These are phyloP conservation scores for Raphidocelis subcapitata DNA, from an alignment of 139 green algal species.

Conservation along the genomic window DNA sequence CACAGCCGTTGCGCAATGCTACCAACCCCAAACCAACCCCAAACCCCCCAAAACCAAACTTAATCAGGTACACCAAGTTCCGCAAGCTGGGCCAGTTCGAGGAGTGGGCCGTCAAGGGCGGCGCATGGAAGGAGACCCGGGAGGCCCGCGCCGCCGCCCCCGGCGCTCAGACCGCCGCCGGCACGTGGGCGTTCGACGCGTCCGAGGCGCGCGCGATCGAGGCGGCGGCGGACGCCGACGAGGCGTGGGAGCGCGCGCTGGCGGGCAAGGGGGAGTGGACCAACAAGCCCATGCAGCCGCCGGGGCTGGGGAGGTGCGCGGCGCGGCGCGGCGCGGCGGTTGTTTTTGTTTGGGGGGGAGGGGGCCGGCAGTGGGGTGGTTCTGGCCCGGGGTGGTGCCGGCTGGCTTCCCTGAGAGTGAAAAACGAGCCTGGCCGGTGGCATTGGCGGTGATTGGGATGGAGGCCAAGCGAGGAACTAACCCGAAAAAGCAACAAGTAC, in stretches of 20 bases:
- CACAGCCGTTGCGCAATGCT: no score
- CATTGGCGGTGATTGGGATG: no score
- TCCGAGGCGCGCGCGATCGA: constrained; percentile 79
- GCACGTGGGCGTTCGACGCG: constrained; percentile 72
- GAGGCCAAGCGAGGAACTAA: no score
- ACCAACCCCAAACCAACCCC: no score
- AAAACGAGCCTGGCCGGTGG: no score
- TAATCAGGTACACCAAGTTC: constrained; percentile 85
- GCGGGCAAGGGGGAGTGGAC: constrained; percentile 66
- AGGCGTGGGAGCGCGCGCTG: constrained; percentile 71
- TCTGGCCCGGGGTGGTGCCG: no score
- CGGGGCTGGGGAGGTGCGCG: constrained; percentile 51
- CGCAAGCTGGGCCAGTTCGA: constrained; percentile 75
- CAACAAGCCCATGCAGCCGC: constrained; percentile 67
- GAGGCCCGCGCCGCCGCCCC: constrained; percentile 45
- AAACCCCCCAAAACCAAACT: no score
- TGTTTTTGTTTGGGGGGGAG: no score
- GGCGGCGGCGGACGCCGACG: constrained; percentile 70
- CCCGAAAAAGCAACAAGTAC: no score
- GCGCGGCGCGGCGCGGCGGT: not conserved
- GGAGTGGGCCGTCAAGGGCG: constrained; percentile 79
- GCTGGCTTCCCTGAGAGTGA: no score
- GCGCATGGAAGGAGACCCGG: constrained; percentile 51
- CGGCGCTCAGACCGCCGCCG: constrained; percentile 68
- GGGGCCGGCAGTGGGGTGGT: no score